Base-by-base conservation (phyloP, 148 eudicot species). In the Mesembryanthemum crystallinum region DNA sequence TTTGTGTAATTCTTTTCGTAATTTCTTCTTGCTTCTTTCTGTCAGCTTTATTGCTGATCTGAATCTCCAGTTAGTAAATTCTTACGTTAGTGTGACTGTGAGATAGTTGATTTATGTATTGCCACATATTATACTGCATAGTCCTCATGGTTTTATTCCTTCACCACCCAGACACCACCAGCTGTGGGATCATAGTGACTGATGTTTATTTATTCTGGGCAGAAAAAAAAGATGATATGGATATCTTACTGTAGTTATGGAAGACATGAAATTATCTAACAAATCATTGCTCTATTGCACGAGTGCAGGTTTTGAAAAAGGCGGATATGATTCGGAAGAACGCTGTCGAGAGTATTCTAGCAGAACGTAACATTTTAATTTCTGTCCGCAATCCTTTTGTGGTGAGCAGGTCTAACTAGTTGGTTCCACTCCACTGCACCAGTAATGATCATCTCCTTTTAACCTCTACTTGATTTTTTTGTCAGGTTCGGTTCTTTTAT, bases 331-430 rank as follows among this genome's bases (percentile, higher is more conserved):
- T 95, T 51, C 91, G 97, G 49, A 95, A 95, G 87, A 95, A 95
- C 88, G 97, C 99, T 57, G 99, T 95, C 60, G 99, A 95, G 85
- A 95, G 99, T 87, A 95, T 95, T 76, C 85, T 95, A 85, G 99
- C 99, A 7, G 99, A 95, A 82, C 96, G 99, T 67, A 92, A 95
- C 84, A 95, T 95, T 74, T 76, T 95, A 67, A 95, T 95, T 68
- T 89, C 99, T 73, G 97, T 95, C 76, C 92, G 99, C 70, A 92
- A 95, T 85, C 99, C 97, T 83, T 95, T 92, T 89, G 99, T 95
- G 92, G 96, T 91, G 85, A 91, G 96, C 76, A 66, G 64, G 60
- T 73, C 66, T 73, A 52, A 54, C 80, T 73, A 55, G 35, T 49
- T 68, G 64, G 30, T 23, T 30, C 37, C 51, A 8, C 75, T 77